Evolutionary conservation across 1,139 yeast genomes (phyloP).

Genomic region (Hemisphaericaspora xylofermentans): DNA sequence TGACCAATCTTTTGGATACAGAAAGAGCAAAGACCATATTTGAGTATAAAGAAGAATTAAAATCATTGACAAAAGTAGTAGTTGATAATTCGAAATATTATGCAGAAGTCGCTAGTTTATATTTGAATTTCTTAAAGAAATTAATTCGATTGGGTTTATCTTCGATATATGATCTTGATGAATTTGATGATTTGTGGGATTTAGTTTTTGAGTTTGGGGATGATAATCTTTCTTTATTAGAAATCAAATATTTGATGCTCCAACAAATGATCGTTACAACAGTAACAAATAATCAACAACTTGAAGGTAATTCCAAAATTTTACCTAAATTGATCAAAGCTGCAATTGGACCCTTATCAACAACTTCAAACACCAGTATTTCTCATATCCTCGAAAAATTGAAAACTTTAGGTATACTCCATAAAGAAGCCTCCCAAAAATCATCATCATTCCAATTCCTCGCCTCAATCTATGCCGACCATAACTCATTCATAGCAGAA

Average conservation of each 20-base stretch:
- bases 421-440: slow-evolving; percentile 10
- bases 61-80: slow-evolving; percentile 27
- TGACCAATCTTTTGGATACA: slow-evolving; percentile 29
- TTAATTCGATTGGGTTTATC: slow-evolving; percentile 18
- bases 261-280: slow-evolving; percentile 4
- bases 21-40: slow-evolving; percentile 17
- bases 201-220: slow-evolving; percentile 1
- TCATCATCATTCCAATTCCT: neutral
- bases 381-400: slow-evolving; percentile 22
- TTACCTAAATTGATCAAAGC: neutral
- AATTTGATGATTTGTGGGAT: neutral
- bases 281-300: too few relatives aligned
- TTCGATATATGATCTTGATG: neutral
- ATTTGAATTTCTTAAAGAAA: slow-evolving; percentile 32
- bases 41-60: slow-evolving; percentile 13
- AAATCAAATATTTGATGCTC: slow-evolving; percentile 9
- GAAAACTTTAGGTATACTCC: slow-evolving; percentile 30
- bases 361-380: neutral
- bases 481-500: slow-evolving; percentile 14
- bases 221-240: slow-evolving; percentile 3
- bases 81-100: slow-evolving; percentile 39
- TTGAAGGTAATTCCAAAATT: neutral
- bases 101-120: slow-evolving; percentile 30
- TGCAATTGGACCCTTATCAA: slow-evolving; percentile 1
- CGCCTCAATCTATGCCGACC: slow-evolving; percentile 8